Evolutionary conservation across 75 land plant species (phyloP), one percentile per base, ranked within the genome.

Genomic region (Selaginella tamariscina): DNA sequence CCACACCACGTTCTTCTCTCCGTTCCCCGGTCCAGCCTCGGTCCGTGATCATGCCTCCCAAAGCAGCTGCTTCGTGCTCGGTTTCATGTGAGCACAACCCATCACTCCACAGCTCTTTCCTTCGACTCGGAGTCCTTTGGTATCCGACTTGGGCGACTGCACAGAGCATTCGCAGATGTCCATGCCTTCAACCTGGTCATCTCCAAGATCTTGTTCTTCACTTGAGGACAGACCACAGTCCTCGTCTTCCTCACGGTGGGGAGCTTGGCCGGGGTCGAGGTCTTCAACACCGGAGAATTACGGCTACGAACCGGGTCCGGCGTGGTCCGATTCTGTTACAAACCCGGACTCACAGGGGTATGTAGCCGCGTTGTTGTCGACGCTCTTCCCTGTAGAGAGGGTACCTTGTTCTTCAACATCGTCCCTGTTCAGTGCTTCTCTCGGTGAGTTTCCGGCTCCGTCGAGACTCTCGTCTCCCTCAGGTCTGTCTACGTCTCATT

Each of bases 31-130:
- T n/a, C 21, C 28, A 18, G 21, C 29, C 71, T 8, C 29, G 67
- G 23, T 56, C 69, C 59, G 69, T 71, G 22, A 71, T 71, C 15
- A 30, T 33, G 71, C 72, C 72, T 18, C 72, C 72, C 2, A 68
- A 5, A 21, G 20, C 32, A 64, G 20, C 28, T 2, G 23, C 1
- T 64, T 70, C 24, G 1, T 0, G 22, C 28, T 23, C 26, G 26
- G 21, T 9, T 2, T 32, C 72, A 0, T 21, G 22, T 20, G 69
- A 39, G 24, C 72, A 71, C 29, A 26, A 65, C 72, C 72, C 23
- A 71, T 71, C 32, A 71, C 72, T 32, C 39, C 72, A 31, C 69
- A 71, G 71, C 33, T 71, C 24, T 71, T 71, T 27, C 72, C 69
- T 8, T 28, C 55, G 18, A 28, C 49, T 11, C 5, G 49, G 49